Evolutionary conservation across 1,139 yeast species (phyloP).

Genomic region (Suhomyces chickasaworum): DNA sequence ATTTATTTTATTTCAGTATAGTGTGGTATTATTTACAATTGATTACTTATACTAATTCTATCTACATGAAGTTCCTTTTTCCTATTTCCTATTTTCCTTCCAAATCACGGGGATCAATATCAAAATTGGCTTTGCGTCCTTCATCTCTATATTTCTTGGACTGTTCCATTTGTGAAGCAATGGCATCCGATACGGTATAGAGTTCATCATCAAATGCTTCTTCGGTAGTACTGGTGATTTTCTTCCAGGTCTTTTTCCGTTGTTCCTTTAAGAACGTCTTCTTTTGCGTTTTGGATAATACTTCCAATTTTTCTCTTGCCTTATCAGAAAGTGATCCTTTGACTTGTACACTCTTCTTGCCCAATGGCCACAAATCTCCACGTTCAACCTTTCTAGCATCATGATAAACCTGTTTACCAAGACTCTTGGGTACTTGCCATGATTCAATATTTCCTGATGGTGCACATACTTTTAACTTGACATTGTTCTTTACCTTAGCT

Average conservation of each 20-base stretch:
- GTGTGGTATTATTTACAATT: neutral
- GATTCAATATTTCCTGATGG: slow-evolving; percentile 77
- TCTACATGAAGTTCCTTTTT: neutral
- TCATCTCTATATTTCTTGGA: slow-evolving; percentile 35
- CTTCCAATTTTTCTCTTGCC: slow-evolving; percentile 37
- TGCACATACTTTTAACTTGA: slow-evolving; percentile 76
- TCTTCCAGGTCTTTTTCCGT: slow-evolving; percentile 45
- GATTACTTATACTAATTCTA: neutral
- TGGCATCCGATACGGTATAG: slow-evolving; percentile 35
- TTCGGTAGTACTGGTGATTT: slow-evolving; percentile 34
- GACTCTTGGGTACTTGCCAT: slow-evolving; percentile 85
- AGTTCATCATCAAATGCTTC: slow-evolving; percentile 39
- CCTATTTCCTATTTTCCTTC: slow-evolving; percentile 28
- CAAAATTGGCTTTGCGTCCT: slow-evolving; percentile 37
- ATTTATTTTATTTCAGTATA: too few species aligned
- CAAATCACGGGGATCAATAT: slow-evolving; percentile 21
- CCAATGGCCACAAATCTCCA: slow-evolving; percentile 92
- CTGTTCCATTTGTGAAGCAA: slow-evolving; percentile 39
- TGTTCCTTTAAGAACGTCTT: slow-evolving; percentile 47
- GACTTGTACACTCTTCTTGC: slow-evolving; percentile 62
- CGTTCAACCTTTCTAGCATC: slow-evolving; percentile 83
- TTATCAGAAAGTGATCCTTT: slow-evolving; percentile 35
- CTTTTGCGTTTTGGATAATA: slow-evolving; percentile 41
- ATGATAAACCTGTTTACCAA: slow-evolving; percentile 74
- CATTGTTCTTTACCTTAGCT: slow-evolving; percentile 78